Evolutionary conservation across 495 filamentous ascomycete genomes (phyloP), one percentile per base, ranked within the genome.

Genomic region (Cercophora scortea): DNA sequence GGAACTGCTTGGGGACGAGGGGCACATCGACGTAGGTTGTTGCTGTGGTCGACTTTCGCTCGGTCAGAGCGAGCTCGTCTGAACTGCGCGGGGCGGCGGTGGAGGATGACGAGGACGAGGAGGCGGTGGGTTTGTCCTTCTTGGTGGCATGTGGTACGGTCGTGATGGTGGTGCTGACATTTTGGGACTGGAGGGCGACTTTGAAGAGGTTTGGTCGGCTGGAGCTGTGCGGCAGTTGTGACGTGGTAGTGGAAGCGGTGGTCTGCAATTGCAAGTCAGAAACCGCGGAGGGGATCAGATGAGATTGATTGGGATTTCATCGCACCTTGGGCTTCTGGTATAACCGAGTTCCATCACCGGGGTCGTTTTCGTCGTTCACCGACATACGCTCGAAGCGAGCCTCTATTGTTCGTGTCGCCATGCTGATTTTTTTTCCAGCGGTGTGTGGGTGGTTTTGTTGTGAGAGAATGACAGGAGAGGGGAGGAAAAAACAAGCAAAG

Each of bases 311-410:
- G 47, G 4, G 16, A 19, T 19, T n/a, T 13, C 12, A 45, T 51
- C 50, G 34, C 70, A 89, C 87, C 81, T 91, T 92, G 25, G 79
- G 69, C 67, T 90, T 92, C 42, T 76, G 72, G 57, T 83, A 82
- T 32, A 63, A 42, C 12, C 73, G 71, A 34, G 62, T 69, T 42
- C 66, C 73, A 55, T 77, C 72, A 36, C 68, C 65, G 41, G 68
- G 69, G 7, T 87, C 85, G 57, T 88, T 89, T 61, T 92, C 89
- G 61, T 90, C 89, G 57, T 84, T 86, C 36, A 95, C 84, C 15
- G 87, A 83, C 65, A 93, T 72, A 57, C 81, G 83, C 79, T 90
- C 89, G 61, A 95, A 85, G 47, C 87, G 85, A 72, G 86, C 72
- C 64, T 95, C 89, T 12, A 95, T 62, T 33, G 67, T 68, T 53